Evolutionary conservation across 768 basidiomycete genomes (phyloP).

Genomic region (Trametes punicea): DNA sequence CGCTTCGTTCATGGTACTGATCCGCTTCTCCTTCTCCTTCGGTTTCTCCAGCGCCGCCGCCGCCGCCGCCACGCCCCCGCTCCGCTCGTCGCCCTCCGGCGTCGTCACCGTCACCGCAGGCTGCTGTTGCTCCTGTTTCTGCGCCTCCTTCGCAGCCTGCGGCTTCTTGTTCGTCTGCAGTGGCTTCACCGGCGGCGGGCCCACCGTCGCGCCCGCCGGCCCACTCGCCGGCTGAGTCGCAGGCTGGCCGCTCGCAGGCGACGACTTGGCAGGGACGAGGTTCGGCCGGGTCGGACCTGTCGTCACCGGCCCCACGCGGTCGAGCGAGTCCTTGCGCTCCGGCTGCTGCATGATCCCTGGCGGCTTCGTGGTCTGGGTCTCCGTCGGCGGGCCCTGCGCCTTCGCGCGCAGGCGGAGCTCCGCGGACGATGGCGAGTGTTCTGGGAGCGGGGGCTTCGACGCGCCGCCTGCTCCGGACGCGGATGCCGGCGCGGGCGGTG

Average conservation of each 20-base stretch:
- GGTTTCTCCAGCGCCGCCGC: constrained; percentile 61
- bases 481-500: constrained; percentile 54
- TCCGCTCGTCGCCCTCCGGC: constrained; percentile 43
- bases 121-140: background rate
- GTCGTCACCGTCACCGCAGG: constrained; percentile 50
- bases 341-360: constrained; percentile 30
- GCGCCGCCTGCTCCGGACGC: constrained; percentile 10
- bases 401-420: constrained; percentile 66
- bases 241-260: constrained; percentile 41
- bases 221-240: constrained; percentile 44
- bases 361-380: constrained; percentile 31
- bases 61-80: constrained; percentile 62
- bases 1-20: constrained; percentile 94
- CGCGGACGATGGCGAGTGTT: constrained; percentile 57
- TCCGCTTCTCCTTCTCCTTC: constrained; percentile 76
- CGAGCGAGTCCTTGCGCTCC: constrained; percentile 53
- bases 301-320: constrained; percentile 19
- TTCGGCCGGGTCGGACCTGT: constrained; percentile 32
- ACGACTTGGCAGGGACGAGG: constrained; percentile 43
- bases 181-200: constrained; percentile 67
- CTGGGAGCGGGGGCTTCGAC: constrained; percentile 35
- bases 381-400: constrained; percentile 47
- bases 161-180: constrained; percentile 72
- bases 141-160: constrained; percentile 14
- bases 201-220: constrained; percentile 45